Base-by-base conservation (phyloP, 208 protist species). In the Angomonas desouzai region DNA sequence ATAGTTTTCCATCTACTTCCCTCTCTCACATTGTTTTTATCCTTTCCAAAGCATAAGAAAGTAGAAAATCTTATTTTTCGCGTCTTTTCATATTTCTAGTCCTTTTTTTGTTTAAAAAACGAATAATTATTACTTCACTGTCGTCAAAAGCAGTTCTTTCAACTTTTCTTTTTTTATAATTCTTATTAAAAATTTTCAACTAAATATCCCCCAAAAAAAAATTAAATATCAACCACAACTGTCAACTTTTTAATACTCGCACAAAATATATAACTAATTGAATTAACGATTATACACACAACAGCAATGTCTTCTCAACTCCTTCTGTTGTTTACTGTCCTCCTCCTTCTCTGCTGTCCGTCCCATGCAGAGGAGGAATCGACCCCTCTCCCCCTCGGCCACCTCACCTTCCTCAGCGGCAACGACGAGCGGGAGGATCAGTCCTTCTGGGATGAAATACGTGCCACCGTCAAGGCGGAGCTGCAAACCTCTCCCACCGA, bases 351-450 rank as follows among this genome's bases (percentile, higher is more conserved):
- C n/a, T n/a, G n/a, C n/a, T n/a, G n/a, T n/a, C n/a, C n/a, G n/a
- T 18, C n/a, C 18, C 30, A 4, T 22, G 40, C 2, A 25, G 9
- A 48, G 43, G 4, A 16, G 22, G 25, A 23, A 29, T 32, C 48
- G 2, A 53, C n/a, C n/a, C n/a, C 11, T 0, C 57, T 70, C 0
- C 18, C 70, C 25, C 62, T 91, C 25, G 53, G 72, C 4, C 79
- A 89, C 36, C 48, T 81, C 62, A 81, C 78, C 55, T 87, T 92
- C 53, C 68, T 74, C n/a, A 89, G 85, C 66, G 81, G 85, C 55
- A 92, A 89, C 59, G 64, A 71, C 29, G 79, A 87, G 28, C 55
- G 74, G 33, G 32, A 28, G n/a, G 74, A 87, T 66, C 85, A 89
- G 55, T 76, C 67, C 66, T 92, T 76, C 68, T 92, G 85, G 85